Percentiles rank a stretch among this genome's conserved stretches.
Conservation (phyloP, 306 rosid species). For the Quercus bicolor region DNA sequence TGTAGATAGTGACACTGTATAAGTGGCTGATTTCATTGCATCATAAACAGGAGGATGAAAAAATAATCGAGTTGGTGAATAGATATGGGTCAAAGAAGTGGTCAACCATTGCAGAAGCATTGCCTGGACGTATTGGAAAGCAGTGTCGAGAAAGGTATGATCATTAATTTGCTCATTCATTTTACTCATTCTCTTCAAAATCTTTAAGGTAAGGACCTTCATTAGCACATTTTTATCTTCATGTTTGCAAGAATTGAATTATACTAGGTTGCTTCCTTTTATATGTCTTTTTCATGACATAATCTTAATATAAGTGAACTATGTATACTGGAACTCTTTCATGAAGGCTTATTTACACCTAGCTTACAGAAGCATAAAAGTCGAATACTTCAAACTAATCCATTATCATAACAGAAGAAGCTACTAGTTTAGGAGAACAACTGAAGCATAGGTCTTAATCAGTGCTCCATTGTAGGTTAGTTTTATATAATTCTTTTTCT, state of each 20-base stretch:
- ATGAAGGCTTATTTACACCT: not conserved
- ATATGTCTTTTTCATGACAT: not conserved
- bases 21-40: conserved; percentile 14
- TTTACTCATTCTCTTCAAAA: not conserved
- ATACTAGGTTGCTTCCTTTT: not conserved
- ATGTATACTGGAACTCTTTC: not conserved
- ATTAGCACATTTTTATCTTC: too few species aligned
- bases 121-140: conserved; percentile 98
- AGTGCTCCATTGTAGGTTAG: not conserved
- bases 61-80: conserved; percentile 68
- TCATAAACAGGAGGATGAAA: conserved; percentile 77
- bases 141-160: conserved; percentile 98
- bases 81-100: conserved; percentile 89
- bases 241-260: not conserved
- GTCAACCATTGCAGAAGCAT: conserved; percentile 85
- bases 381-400: not conserved
- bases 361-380: not conserved
- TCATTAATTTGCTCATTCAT: not conserved
- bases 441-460: too few species aligned
- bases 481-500: not conserved
- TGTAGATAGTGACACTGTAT: not conserved
- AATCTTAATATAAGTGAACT: not conserved
- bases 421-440: not conserved
- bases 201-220: too few species aligned
- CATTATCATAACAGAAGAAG: not conserved